Conservation (phyloP, 202 grass and related monocot species). For the Zoysia matrella region DNA sequence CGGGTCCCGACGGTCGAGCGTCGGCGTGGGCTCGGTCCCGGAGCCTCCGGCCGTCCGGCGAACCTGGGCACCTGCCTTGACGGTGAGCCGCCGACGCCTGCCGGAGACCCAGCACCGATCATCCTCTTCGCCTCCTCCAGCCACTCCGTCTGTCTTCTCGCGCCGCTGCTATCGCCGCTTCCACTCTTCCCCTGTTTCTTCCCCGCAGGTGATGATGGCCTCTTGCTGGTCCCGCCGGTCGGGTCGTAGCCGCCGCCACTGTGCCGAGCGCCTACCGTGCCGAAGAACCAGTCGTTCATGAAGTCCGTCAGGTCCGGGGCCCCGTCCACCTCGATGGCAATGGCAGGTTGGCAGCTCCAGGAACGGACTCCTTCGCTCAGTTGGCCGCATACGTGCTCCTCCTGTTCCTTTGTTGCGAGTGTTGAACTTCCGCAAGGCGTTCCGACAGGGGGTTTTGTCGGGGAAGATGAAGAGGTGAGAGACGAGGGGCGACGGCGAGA, state of each 20-base stretch:
- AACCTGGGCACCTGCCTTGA: conserved; percentile 57
- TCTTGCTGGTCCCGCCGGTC: neutral
- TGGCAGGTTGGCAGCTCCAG: too few relatives aligned
- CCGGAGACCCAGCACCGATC: neutral
- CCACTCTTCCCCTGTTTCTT: conserved; percentile 19
- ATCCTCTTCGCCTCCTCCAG: conserved; percentile 58
- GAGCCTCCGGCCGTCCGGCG: conserved; percentile 18
- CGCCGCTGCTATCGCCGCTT: conserved; percentile 24
- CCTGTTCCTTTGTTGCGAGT: too few relatives aligned
- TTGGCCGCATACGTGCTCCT: too few relatives aligned
- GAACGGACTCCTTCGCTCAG: too few relatives aligned
- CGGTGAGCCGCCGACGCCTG: conserved; percentile 46
- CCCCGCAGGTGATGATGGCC: conserved; percentile 19
- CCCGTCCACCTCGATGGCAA: too few relatives aligned
- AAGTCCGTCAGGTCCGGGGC: too few relatives aligned
- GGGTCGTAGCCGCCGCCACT: neutral
- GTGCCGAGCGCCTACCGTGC: conserved; percentile 45
- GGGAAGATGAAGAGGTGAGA: too few relatives aligned
- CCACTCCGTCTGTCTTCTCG: conserved; percentile 45
- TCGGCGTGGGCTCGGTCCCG: conserved; percentile 27
- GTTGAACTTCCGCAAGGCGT: too few relatives aligned
- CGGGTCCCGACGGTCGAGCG: conserved; percentile 20
- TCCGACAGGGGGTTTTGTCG: too few relatives aligned
- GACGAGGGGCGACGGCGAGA: too few relatives aligned
- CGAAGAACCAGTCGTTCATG: conserved; percentile 71